Conservation (phyloP, 768 basidiomycete genomes). For the Lactifluus piperatus region DNA sequence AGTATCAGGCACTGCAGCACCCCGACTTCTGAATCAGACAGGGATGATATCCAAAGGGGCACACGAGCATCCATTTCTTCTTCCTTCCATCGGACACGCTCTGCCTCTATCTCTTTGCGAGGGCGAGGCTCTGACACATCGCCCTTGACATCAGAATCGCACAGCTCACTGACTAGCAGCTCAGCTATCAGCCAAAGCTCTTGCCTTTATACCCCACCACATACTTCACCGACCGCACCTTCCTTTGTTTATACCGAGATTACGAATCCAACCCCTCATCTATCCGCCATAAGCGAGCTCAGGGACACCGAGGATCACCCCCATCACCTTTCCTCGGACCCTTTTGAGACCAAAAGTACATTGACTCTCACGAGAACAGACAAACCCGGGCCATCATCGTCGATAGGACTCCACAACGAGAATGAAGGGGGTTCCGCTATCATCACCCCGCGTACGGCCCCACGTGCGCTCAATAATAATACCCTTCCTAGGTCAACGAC, state of each 20-base stretch:
- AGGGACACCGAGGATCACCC: neutral
- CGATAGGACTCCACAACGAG: neutral
- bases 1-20: neutral
- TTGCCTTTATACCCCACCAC: constrained; percentile 20
- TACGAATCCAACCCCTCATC: neutral
- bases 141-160: constrained; percentile 23
- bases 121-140: constrained; percentile 3
- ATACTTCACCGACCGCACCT: constrained; percentile 2
- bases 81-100: neutral
- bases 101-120: neutral
- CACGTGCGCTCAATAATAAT: neutral
- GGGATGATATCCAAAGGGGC: neutral
- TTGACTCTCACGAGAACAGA: neutral
- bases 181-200: constrained; percentile 1
- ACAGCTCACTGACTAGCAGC: constrained; percentile 23
- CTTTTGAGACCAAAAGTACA: neutral
- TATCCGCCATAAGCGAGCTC: constrained; percentile 14
- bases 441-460: neutral
- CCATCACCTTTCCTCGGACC: neutral
- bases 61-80: constrained; percentile 1
- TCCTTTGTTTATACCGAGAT: constrained; percentile 1
- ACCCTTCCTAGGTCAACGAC: neutral
- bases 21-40: constrained; percentile 4
- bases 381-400: neutral
- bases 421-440: neutral